phyloP scores from a whole-genome alignment of 345 rosid genomes.

The Hirschfeldia incana region DNA sequence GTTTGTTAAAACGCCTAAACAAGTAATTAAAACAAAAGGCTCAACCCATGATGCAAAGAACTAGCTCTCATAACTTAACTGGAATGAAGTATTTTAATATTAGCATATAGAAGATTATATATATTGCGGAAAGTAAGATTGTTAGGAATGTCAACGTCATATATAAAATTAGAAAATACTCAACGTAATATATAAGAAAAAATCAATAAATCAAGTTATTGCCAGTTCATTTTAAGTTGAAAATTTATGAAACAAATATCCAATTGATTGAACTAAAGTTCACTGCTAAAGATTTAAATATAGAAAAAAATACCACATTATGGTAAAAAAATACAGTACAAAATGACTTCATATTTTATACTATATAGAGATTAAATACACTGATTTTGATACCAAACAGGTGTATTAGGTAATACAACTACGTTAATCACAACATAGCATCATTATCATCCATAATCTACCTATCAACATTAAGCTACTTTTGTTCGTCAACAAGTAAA shows the following conservation, averaged over 20 bases:
- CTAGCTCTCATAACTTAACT: not conserved
- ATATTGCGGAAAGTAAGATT: not conserved
- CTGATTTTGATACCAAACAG: not conserved
- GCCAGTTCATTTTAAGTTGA: not conserved
- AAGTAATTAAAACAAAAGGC: not conserved
- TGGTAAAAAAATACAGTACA: not conserved
- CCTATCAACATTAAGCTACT: not conserved
- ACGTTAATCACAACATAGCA: not conserved
- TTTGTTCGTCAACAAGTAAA: constrained; percentile 13
- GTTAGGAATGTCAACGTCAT: not conserved
- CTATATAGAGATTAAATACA: not conserved
- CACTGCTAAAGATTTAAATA: not conserved
- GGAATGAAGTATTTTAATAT: not conserved
- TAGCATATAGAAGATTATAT: not conserved
- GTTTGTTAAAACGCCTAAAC: not conserved
- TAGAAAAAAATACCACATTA: not conserved
- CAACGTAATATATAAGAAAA: not conserved
- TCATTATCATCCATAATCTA: constrained; percentile 14
- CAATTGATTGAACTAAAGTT: not conserved
- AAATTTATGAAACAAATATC: not conserved
- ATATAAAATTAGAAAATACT: constrained; percentile 1
- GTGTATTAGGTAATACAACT: constrained; percentile 9
- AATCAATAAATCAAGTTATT: not conserved
- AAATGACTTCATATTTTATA: not conserved
- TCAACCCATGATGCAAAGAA: not conserved